Base-by-base conservation (phyloP, 805 yeast genomes). In the Danielia oregonensis region DNA sequence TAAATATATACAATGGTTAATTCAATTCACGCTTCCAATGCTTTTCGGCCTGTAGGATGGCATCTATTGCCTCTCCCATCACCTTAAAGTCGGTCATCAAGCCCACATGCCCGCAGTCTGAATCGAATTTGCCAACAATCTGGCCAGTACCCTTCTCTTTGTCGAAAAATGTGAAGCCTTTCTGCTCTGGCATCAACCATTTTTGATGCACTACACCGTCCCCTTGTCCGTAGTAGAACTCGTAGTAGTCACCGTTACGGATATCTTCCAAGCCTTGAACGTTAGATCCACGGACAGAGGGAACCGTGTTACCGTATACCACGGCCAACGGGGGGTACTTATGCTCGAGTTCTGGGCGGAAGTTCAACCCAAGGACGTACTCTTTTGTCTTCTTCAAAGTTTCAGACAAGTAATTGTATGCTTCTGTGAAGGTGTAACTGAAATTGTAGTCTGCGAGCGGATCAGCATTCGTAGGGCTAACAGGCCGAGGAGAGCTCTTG, bases 121-220 rank as follows among this genome's bases (percentile, higher is more conserved):
- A 72, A 1, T 78, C 68, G 27, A 85, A 67, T 48, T 79, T 81
- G 6, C 82, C 89, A 10, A 72, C 84, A 2, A 85, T 72, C 3
- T 82, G 79, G 11, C 73, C 73, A 27, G 39, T 42, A 1, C 63
- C 61, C 1, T 62, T 51, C 4, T 42, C 40, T 5, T 48, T 43
- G 39, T 67, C 52, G 35, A 50, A 59, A n/a, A 43, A 39, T 2
- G 36, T 25, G 51, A 83, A 87, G 0, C 91, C 94, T 42, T 72
- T 70, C 26, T 62, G 61, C 44, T 82, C 85, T 0, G 96, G 97
- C 76, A 88, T 75, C 31, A 85, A 59, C 83, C 88, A 82, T 43
- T 76, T 76, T 45, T 82, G 85, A 57, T 85, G 85, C 1, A 86
- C 86, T 13, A 89, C 96, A 27, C 97, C 97, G 56, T 89, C 97